These are phyloP conservation scores for Alternaria rosae DNA, from an alignment of 2,329 filamentous ascomycete species.

Conservation along the genomic window DNA sequence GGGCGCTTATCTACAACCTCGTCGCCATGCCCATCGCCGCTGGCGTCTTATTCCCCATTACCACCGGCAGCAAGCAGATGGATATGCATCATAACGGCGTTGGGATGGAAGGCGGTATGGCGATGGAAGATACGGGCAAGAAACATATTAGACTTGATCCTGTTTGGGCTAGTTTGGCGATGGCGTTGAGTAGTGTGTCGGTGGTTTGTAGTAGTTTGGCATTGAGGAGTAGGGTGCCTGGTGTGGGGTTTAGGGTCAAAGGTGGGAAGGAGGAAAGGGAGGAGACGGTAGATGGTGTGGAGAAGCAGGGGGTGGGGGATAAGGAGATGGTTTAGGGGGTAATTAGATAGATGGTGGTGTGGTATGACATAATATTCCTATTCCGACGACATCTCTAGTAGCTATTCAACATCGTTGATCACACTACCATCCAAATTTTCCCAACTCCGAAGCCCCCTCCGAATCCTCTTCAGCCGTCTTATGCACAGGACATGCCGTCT, in stretches of 20 bases:
- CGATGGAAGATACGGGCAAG: constrained; percentile 51
- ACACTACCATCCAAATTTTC: not conserved
- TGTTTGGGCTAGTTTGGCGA: constrained; percentile 88
- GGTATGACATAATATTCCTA: not conserved
- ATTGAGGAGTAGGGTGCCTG: constrained; percentile 62
- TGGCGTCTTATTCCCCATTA: constrained; percentile 74
- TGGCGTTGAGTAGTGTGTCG: constrained; percentile 91
- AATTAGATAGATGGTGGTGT: not conserved
- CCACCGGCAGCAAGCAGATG: constrained; percentile 57
- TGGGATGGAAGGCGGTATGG: constrained; percentile 42
- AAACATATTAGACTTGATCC: constrained; percentile 72
- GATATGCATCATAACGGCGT: constrained; percentile 43
- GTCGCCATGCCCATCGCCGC: constrained; percentile 81
- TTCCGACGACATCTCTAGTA: not conserved
- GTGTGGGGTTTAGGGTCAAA: constrained; percentile 53
- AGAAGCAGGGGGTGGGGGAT: not conserved
- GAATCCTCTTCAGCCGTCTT: not conserved
- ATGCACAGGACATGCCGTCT: not conserved
- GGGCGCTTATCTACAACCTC: constrained; percentile 84
- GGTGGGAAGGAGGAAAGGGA: constrained; percentile 1
- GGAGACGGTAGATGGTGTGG: not conserved
- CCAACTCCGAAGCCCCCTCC: too few species aligned
- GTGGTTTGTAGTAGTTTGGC: constrained; percentile 84
- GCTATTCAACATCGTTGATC: not conserved
- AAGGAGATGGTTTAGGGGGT: not conserved